Percentiles rank a stretch among this genome's conserved stretches.
These are phyloP conservation scores for Ogataea hybrid DNA, from an alignment of 1,139 yeast species.

Conservation along the genomic window DNA sequence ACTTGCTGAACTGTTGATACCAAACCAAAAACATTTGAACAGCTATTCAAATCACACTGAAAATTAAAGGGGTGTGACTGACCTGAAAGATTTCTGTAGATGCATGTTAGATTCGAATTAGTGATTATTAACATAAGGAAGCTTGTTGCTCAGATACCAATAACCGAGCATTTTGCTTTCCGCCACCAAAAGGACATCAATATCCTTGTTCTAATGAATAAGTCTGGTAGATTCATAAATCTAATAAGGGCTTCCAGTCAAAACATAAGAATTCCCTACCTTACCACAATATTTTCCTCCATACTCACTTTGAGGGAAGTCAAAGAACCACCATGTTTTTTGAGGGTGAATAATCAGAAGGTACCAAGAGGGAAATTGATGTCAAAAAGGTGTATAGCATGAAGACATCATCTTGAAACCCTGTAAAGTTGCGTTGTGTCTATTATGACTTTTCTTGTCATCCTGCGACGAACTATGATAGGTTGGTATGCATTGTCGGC, in stretches of 20 bases:
- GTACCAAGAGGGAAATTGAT: constrained; percentile 15
- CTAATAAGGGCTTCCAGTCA: constrained; percentile 72
- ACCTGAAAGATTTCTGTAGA: constrained; percentile 62
- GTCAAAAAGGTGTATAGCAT: constrained; percentile 19
- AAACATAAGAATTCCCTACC: constrained; percentile 79
- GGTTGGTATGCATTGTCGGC: too few relatives aligned
- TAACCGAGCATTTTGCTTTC: constrained; percentile 18
- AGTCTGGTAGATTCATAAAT: constrained; percentile 80
- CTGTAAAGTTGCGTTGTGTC: constrained; percentile 24
- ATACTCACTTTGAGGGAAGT: constrained; percentile 57
- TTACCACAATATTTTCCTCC: constrained; percentile 70
- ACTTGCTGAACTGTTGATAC: constrained; percentile 23
- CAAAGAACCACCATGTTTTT: constrained; percentile 36
- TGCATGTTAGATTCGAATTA: constrained; percentile 50
- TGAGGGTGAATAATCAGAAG: constrained; percentile 24
- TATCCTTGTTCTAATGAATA: constrained; percentile 64
- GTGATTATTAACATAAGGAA: not conserved
- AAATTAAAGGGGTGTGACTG: constrained; percentile 76
- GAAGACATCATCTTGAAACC: constrained; percentile 20
- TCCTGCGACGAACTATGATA: too few relatives aligned
- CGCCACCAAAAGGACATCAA: constrained; percentile 69
- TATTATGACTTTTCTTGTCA: constrained; percentile 24
- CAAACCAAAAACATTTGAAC: constrained; percentile 7
- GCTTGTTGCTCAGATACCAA: not conserved
- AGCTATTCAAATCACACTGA: constrained; percentile 45